These are phyloP conservation scores for Chlorociboria aeruginascens DNA, from an alignment of 495 filamentous ascomycete species.

Conservation along the genomic window DNA sequence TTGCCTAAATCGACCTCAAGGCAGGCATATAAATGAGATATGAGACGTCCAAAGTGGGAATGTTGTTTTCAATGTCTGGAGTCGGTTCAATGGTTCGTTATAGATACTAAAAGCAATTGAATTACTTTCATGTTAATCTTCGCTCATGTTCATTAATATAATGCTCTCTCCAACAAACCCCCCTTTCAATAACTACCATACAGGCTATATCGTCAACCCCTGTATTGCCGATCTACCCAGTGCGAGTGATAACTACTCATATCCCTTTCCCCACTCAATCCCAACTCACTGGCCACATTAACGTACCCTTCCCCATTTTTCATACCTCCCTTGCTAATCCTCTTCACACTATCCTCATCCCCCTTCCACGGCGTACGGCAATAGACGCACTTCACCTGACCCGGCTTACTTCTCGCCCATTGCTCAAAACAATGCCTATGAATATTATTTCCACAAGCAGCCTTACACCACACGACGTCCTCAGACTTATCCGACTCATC, in stretches of 20 bases:
- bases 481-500: constrained; percentile 26
- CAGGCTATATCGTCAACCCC: too few species aligned
- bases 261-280: constrained; percentile 29
- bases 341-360: constrained; percentile 15
- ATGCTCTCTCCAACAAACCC: too few species aligned
- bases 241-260: constrained; percentile 15
- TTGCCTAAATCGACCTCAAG: constrained; percentile 12
- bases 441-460: constrained; percentile 54
- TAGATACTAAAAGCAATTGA: too few species aligned
- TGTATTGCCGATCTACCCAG: constrained; percentile 2
- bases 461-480: constrained; percentile 49
- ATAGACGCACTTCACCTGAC: constrained; percentile 39
- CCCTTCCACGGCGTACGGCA: constrained; percentile 19
- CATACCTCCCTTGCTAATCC: constrained; percentile 10
- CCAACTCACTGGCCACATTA: constrained; percentile 44
- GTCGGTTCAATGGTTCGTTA: too few species aligned
- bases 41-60: too few species aligned
- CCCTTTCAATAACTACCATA: too few species aligned
- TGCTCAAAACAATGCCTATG: constrained; percentile 50
- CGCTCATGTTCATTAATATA: too few species aligned
- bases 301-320: constrained; percentile 41
- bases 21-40: too few species aligned
- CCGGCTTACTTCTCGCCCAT: constrained; percentile 40
- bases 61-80: too few species aligned
- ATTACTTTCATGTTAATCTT: too few species aligned